phyloP scores from a whole-genome alignment of 2,329 filamentous ascomycete species.

The Talaromyces sp. region DNA sequence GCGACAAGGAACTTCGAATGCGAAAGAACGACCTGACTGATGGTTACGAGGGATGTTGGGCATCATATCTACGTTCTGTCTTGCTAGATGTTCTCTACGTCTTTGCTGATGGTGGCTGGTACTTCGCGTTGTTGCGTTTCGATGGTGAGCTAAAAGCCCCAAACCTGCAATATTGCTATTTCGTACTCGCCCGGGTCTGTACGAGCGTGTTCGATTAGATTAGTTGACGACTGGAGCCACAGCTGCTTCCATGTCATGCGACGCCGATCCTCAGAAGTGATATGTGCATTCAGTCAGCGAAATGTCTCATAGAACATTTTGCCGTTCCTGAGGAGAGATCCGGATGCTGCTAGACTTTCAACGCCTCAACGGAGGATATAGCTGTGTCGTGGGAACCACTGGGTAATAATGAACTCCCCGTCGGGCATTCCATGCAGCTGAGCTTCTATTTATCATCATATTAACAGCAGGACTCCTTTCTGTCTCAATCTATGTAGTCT shows the following conservation, averaged over 20 bases:
- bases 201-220: not conserved
- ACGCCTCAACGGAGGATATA: not conserved
- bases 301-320: not conserved
- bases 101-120: not conserved
- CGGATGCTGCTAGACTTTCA: not conserved
- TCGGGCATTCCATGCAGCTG: not conserved
- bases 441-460: not conserved
- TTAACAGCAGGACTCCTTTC: not conserved
- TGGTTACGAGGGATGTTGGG: not conserved
- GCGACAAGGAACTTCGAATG: not conserved
- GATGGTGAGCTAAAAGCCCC: not conserved
- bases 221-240: not conserved
- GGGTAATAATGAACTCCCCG: not conserved
- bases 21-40: not conserved
- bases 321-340: not conserved
- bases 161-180: not conserved
- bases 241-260: not conserved
- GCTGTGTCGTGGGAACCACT: too few species aligned
- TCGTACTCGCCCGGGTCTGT: not conserved
- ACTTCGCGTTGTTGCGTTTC: not conserved
- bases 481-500: not conserved
- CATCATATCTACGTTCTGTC: not conserved
- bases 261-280: not conserved
- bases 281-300: not conserved
- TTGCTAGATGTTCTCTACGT: not conserved